Conservation (phyloP, 768 basidiomycete genomes). For the Kwoniella bestiolae region DNA sequence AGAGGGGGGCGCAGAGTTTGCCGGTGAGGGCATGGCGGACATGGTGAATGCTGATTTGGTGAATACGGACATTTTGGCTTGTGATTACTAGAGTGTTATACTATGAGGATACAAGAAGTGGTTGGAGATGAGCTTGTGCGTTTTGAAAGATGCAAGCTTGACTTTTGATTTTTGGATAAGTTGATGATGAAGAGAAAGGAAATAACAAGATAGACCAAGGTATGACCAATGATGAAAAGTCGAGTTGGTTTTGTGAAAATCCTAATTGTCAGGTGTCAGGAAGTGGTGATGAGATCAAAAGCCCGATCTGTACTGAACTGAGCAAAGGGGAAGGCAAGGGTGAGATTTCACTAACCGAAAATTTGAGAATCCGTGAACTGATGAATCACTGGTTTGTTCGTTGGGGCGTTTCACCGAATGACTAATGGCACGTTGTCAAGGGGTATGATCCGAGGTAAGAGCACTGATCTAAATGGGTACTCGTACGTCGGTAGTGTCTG, state of each 20-base stretch:
- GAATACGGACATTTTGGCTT: slow-evolving; percentile 55
- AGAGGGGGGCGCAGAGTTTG: slow-evolving; percentile 37
- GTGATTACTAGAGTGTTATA: slow-evolving; percentile 15
- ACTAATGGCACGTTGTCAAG: not conserved
- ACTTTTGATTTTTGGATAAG: not conserved
- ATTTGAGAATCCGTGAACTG: no score
- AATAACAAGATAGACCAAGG: not conserved
- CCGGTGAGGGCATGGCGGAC: slow-evolving; percentile 50
- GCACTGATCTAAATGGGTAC: no score
- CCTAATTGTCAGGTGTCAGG: no score
- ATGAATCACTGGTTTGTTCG: no score
- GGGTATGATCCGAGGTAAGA: not conserved
- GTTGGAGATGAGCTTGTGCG: slow-evolving; percentile 1
- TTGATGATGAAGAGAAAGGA: not conserved
- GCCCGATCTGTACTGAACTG: not conserved
- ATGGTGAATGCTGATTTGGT: slow-evolving; percentile 55
- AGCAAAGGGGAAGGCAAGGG: no score
- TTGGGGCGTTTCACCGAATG: not conserved
- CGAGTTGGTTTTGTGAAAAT: slow-evolving; percentile 1
- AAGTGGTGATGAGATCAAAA: not conserved
- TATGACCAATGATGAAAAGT: not conserved
- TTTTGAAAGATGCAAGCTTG: not conserved
- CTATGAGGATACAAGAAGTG: no score
- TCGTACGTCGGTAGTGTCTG: no score
- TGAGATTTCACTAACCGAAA: not conserved